Base-by-base conservation (phyloP, 2,329 filamentous ascomycete species). In the Epichloe aotearoae region DNA sequence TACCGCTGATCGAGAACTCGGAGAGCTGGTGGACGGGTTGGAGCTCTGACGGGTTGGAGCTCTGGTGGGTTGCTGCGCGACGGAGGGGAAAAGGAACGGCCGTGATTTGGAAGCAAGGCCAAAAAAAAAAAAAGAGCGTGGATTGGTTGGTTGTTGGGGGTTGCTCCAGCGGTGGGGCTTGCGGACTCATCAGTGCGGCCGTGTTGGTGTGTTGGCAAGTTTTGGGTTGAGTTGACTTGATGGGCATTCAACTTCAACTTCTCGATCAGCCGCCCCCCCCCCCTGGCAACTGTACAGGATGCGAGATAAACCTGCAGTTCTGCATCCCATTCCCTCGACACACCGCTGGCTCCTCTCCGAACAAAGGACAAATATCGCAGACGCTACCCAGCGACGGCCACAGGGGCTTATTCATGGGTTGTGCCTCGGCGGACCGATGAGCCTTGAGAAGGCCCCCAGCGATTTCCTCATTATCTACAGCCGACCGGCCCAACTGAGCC, bases 361-460 rank as follows among this genome's bases (percentile, higher is more conserved):
- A 20, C 12, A 14, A 17, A 20, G 7, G 23, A 15, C 4, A 20
- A 8, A 11, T 15, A 33, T 30, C 15, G 20, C 41, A 42, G 36
- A 38, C 36, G 12, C 5, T n/a, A 6, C 5, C 36, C 15, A 5
- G 15, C 36, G 36, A 38, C 36, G 36, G 12, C 12, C 12, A 38
- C 14, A 41, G 19, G 19, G 11, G 3, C 1, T 14, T 6, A 14
- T 47, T 47, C 20, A 47, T 42, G 39, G 14, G n/a, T 44, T 50
- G 52, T 46, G 19, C 46, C 54, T 52, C 47, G 36, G 50, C 38
- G 41, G 43, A 49, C 49, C 20, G 49, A 54, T 55, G 52, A 56
- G 55, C 54, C 53, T 53, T 41, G 12, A 51, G 39, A 47, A 42
- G 50, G 51, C 47, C 19, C n/a, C 26, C 26, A 10, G 15, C 23